Evolutionary conservation across 805 yeast species (phyloP).

Genomic region (Monosporozyma unispora): DNA sequence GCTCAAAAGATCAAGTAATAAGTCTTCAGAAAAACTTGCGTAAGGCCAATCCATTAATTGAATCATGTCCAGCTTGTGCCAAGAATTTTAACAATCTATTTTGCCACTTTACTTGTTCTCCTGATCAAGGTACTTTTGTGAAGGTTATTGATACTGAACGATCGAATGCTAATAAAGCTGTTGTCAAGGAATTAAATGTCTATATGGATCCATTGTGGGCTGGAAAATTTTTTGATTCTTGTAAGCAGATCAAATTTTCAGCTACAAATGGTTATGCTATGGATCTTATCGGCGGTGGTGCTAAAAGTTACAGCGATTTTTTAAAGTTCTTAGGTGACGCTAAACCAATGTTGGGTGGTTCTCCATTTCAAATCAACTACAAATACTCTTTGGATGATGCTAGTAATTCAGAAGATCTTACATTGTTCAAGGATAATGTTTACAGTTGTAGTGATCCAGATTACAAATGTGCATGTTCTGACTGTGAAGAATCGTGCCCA

Average conservation of each 20-base stretch:
- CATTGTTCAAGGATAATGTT: constrained; percentile 15
- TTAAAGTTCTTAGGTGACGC: constrained; percentile 89
- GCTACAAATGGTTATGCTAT: constrained; percentile 94
- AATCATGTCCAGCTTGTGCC: constrained; percentile 90
- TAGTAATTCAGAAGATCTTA: constrained; percentile 9
- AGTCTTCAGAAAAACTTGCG: constrained; percentile 50
- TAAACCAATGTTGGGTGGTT: constrained; percentile 88
- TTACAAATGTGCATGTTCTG: constrained; percentile 83
- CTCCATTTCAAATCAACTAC: constrained; percentile 88
- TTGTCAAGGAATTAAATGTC: constrained; percentile 66
- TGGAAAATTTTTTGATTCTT: constrained; percentile 61
- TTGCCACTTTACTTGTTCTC: constrained; percentile 84
- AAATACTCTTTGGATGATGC: constrained; percentile 35
- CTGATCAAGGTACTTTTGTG: constrained; percentile 68
- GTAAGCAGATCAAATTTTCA: constrained; percentile 81
- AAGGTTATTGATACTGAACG: constrained; percentile 45
- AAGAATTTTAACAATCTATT: constrained; percentile 77
- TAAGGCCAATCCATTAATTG: constrained; percentile 70
- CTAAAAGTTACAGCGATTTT: constrained; percentile 60
- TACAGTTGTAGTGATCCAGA: constrained; percentile 49
- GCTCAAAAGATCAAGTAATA: constrained; percentile 53
- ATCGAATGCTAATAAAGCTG: constrained; percentile 37
- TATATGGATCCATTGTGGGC: constrained; percentile 56
- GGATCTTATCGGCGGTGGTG: constrained; percentile 98
- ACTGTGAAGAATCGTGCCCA: constrained; percentile 80